Base-by-base conservation (phyloP, 2,329 filamentous ascomycete genomes). In the Calonectria ilicicola region DNA sequence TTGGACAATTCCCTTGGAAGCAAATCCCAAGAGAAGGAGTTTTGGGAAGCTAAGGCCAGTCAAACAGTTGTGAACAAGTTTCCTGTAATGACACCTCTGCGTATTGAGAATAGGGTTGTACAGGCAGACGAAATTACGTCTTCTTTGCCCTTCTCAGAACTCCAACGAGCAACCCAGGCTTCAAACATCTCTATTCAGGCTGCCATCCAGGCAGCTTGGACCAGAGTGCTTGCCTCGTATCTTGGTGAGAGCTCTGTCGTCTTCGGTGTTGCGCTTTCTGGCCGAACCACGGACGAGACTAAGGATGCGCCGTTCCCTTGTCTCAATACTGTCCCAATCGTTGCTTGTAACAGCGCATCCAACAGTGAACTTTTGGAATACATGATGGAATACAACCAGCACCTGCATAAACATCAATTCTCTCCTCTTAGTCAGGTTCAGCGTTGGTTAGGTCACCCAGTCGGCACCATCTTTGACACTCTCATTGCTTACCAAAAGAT, bases 261-360 rank as follows among this genome's bases (percentile, higher is more conserved):
- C 0, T 98, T 97, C 81, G 96, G 96, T 0, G 88, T 94, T 17
- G 94, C 96, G 0, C 86, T 98, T 9, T 96, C 96, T 10, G 95
- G 95, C 1, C 88, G 95, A 40, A 91, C 89, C 4, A 87, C 88
- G 0, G 88, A 92, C 5, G 85, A 88, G n/a, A 90, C 92, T 0
- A 86, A 89, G 21, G 81, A 87, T 7, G 88, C 90, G 5, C 87
- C 91, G 0, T 94, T 98, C 65, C 96, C 96, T 0, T 96, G 94
- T 80, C 91, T 98, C 68, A 92, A 93, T 0, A 98, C 95, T 0
- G 82, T 98, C 2, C 96, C 96, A 0, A 88, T 97, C 1, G 82
- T 92, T 14, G 90, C 90, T n/a, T 82, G 86, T 26, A 87, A 93
- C 21, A 80, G 81, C 1, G 80, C 86, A 0, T 89, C 87, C 0